Evolutionary conservation across 106 monocot species (phyloP).

Genomic region (Dendrobium chrysotoxum): DNA sequence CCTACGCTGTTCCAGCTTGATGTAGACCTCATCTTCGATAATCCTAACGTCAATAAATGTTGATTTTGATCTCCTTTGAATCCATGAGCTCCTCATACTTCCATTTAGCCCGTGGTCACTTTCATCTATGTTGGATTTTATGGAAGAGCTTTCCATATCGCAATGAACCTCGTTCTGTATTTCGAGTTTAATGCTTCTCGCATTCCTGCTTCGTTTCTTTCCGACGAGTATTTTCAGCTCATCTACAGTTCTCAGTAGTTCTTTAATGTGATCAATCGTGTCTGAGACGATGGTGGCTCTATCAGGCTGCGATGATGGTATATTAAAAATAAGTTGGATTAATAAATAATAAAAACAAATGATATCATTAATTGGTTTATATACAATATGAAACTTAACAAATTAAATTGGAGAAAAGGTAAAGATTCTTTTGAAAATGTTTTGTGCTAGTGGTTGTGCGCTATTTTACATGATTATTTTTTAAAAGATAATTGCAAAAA

Average conservation of each 20-base stretch:
- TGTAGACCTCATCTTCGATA: conserved; percentile 82
- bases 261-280: conserved; percentile 79
- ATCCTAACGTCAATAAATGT: conserved; percentile 70
- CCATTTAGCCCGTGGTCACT: neutral
- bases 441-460: no score
- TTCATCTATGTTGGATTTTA: conserved; percentile 9
- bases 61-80: conserved; percentile 56
- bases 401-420: neutral
- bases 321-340: neutral
- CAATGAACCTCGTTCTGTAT: neutral
- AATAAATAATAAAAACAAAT: neutral
- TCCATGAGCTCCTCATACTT: conserved; percentile 60
- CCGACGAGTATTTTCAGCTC: conserved; percentile 59
- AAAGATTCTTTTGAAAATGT: no score
- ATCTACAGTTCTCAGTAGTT: conserved; percentile 54
- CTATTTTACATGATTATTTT: no score
- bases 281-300: conserved; percentile 69
- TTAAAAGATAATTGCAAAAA: no score
- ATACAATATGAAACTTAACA: neutral
- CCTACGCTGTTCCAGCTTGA: conserved; percentile 59
- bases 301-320: conserved; percentile 32
- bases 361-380: neutral
- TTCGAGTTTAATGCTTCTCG: conserved; percentile 8
- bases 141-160: conserved; percentile 35
- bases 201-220: conserved; percentile 33